Evolutionary conservation across 2,329 filamentous ascomycete species (phyloP).

Genomic region (Colletotrichum euphorbiae): DNA sequence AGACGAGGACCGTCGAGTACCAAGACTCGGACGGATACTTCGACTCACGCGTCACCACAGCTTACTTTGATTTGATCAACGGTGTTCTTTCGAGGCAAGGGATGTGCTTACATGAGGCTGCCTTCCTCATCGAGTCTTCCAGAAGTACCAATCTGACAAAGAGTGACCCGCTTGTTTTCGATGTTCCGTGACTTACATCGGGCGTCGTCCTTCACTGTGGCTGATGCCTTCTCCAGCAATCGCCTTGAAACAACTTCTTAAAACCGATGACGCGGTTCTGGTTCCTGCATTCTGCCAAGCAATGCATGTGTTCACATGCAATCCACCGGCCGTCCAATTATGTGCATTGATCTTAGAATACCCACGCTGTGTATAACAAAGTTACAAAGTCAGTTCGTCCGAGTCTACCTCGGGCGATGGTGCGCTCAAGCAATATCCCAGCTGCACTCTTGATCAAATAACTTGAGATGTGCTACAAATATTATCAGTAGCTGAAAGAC

Average conservation of each 20-base stretch:
- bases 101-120: not conserved
- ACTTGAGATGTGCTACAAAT: too few species aligned
- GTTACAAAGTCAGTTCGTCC: too few species aligned
- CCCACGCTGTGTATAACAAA: too few species aligned
- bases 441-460: too few species aligned
- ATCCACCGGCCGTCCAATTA: too few species aligned
- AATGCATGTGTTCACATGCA: not conserved
- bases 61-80: slow-evolving; percentile 4
- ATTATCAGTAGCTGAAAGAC: too few species aligned
- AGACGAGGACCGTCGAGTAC: not conserved
- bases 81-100: slow-evolving; percentile 3
- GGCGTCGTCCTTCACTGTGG: not conserved
- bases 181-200: not conserved
- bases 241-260: not conserved
- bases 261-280: slow-evolving; percentile 26
- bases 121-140: not conserved
- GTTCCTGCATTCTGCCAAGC: slow-evolving; percentile 20
- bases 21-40: slow-evolving; percentile 23
- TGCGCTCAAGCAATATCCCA: too few species aligned
- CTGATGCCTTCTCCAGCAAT: not conserved
- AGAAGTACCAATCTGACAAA: not conserved
- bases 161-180: not conserved
- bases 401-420: too few species aligned
- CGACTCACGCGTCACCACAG: not conserved
- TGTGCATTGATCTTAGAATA: too few species aligned